These are phyloP conservation scores for Pleurotus djamor DNA, from an alignment of 768 basidiomycete species.

Conservation along the genomic window DNA sequence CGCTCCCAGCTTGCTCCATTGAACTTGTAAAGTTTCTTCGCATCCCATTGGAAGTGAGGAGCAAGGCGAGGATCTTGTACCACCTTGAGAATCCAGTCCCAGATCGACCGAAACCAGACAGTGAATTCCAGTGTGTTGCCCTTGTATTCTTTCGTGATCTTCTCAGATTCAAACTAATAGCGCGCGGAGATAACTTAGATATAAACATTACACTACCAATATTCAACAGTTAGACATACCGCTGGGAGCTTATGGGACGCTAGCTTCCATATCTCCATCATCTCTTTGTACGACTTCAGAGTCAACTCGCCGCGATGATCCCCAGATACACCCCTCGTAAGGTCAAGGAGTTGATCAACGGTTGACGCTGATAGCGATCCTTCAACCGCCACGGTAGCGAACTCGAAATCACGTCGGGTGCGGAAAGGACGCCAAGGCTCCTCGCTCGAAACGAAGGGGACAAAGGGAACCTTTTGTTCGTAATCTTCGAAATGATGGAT, in stretches of 20 bases:
- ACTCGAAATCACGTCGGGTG: conserved; percentile 21
- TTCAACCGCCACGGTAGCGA: conserved; percentile 20
- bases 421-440: conserved; percentile 24
- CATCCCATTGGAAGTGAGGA: conserved; percentile 27
- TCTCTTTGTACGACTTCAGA: conserved; percentile 12
- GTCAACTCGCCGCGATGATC: conserved; percentile 11
- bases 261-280: conserved; percentile 16
- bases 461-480: neutral
- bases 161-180: conserved; percentile 14
- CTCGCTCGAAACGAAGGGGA: neutral
- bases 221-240: conserved; percentile 3
- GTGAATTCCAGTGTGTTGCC: conserved; percentile 12
- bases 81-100: conserved; percentile 24
- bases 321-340: conserved; percentile 10
- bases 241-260: conserved; percentile 9
- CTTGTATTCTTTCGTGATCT: conserved; percentile 16
- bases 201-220: too few species aligned
- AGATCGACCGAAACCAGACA: conserved; percentile 18
- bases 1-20: conserved; percentile 21
- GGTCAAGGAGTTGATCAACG: conserved; percentile 14
- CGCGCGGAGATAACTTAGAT: too few species aligned
- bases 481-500: conserved; percentile 15
- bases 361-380: conserved; percentile 15
- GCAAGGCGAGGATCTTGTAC: conserved; percentile 20
- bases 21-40: conserved; percentile 22